Conservation (phyloP, 305 asterid genomes). For the Fraxinus ornus region DNA sequence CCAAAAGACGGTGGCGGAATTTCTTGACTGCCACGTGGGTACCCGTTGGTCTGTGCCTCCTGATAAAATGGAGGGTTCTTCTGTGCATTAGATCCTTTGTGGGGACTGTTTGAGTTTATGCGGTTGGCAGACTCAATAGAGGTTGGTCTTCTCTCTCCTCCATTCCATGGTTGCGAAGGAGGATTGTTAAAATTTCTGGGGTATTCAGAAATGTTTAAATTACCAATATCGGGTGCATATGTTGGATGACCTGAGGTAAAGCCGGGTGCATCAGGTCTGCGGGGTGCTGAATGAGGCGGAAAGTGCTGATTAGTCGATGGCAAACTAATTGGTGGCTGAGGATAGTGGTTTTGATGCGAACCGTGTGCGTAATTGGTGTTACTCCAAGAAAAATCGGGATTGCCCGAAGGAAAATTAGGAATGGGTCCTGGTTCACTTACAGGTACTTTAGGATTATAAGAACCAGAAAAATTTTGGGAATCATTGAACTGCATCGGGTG, state of each 20-base stretch:
- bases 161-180: conserved; percentile 46
- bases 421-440: conserved; percentile 42
- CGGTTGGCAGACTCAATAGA: conserved; percentile 45
- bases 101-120: conserved; percentile 36
- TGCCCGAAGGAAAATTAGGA: conserved; percentile 30
- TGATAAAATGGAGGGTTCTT: conserved; percentile 40
- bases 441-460: conserved; percentile 40
- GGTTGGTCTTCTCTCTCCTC: conserved; percentile 58
- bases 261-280: conserved; percentile 32
- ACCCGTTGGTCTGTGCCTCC: conserved; percentile 42
- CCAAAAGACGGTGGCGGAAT: conserved; percentile 46
- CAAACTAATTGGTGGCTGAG: conserved; percentile 44
- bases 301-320: conserved; percentile 36
- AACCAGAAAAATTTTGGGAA: conserved; percentile 48
- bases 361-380: conserved; percentile 39
- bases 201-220: conserved; percentile 34
- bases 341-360: conserved; percentile 55
- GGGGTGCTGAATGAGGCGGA: conserved; percentile 37
- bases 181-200: conserved; percentile 32
- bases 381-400: conserved; percentile 45
- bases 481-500: conserved; percentile 56
- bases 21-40: conserved; percentile 45
- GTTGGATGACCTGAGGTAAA: conserved; percentile 27
- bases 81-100: conserved; percentile 47
- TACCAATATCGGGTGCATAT: conserved; percentile 35